Conservation (phyloP, 139 green algal species). For the Diplosphaera chodatii region DNA sequence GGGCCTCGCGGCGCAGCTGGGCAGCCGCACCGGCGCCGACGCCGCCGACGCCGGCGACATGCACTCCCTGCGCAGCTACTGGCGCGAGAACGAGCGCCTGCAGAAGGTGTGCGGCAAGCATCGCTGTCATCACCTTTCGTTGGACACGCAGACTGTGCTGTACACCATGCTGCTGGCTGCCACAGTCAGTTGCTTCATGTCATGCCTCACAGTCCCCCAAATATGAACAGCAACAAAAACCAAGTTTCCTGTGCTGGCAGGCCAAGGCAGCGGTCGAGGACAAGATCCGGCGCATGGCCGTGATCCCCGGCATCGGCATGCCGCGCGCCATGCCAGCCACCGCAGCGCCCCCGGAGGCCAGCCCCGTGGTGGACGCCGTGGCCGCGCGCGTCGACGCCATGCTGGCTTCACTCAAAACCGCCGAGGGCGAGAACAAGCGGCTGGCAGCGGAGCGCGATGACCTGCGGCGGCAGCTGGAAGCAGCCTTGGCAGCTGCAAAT, state of each 20-base stretch:
- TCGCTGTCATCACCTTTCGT: too few species aligned
- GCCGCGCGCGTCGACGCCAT: background rate
- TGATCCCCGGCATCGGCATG: background rate
- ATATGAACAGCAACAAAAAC: too few species aligned
- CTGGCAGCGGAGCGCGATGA: background rate
- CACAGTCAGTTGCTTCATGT: too few species aligned
- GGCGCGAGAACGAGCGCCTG: background rate
- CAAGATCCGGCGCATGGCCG: constrained; percentile 1
- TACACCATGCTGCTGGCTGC: too few species aligned
- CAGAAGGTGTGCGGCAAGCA: background rate
- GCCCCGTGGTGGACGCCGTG: background rate
- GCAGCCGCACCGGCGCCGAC: background rate
- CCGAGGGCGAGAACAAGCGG: background rate
- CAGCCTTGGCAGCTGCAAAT: too few species aligned
- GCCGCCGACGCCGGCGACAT: background rate
- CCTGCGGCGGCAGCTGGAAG: background rate
- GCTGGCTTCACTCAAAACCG: background rate
- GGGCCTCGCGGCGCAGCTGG: background rate
- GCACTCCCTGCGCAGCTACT: background rate
- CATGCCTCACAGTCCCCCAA: too few species aligned
- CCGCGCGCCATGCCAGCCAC: background rate
- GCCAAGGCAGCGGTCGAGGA: background rate
- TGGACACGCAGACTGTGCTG: too few species aligned
- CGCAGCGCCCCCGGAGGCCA: background rate
- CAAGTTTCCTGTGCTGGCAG: background rate